These are phyloP conservation scores for Rostrohypoxylon terebratum DNA, from an alignment of 495 filamentous ascomycete genomes.

Conservation along the genomic window DNA sequence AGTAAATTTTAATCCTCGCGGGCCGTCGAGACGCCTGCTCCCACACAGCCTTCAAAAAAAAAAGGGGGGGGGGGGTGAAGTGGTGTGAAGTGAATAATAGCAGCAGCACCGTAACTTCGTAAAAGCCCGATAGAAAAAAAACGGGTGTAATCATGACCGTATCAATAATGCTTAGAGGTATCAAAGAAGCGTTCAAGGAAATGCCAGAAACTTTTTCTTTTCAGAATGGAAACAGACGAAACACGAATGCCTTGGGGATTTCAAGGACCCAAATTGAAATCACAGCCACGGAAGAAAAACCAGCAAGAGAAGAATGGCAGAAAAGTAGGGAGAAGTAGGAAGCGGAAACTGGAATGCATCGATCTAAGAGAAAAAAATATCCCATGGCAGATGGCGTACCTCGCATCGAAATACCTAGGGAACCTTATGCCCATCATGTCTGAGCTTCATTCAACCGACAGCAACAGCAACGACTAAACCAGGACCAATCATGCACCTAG, in stretches of 20 bases:
- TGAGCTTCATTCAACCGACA: constrained; percentile 32
- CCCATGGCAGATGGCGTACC: constrained; percentile 36
- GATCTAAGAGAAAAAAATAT: constrained; percentile 44
- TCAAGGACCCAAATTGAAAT: constrained; percentile 46
- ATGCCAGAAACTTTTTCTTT: constrained; percentile 53
- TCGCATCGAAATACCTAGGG: constrained; percentile 37
- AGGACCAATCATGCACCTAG: constrained; percentile 23
- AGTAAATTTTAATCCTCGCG: constrained; percentile 34
- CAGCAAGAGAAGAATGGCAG: constrained; percentile 34
- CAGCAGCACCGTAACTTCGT: constrained; percentile 47
- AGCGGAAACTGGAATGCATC: constrained; percentile 43
- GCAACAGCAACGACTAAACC: constrained; percentile 32
- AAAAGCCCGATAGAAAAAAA: constrained; percentile 38
- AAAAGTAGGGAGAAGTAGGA: constrained; percentile 49
- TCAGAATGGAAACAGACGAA: constrained; percentile 43
- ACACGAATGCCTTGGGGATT: constrained; percentile 20
- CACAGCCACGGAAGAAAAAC: constrained; percentile 49
- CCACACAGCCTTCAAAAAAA: constrained; percentile 34
- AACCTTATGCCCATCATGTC: constrained; percentile 1
- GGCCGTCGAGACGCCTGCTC: constrained; percentile 43
- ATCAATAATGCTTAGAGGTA: constrained; percentile 52
- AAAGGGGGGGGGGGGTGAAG: constrained; percentile 38
- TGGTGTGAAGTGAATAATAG: constrained; percentile 26
- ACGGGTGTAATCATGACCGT: constrained; percentile 38
- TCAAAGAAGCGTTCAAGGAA: constrained; percentile 51